A percentile compares a stretch with the other conserved stretches of the same genome.
These are phyloP conservation scores for Nemania sp. DNA, from an alignment of 2,329 filamentous ascomycete genomes.

Conservation along the genomic window DNA sequence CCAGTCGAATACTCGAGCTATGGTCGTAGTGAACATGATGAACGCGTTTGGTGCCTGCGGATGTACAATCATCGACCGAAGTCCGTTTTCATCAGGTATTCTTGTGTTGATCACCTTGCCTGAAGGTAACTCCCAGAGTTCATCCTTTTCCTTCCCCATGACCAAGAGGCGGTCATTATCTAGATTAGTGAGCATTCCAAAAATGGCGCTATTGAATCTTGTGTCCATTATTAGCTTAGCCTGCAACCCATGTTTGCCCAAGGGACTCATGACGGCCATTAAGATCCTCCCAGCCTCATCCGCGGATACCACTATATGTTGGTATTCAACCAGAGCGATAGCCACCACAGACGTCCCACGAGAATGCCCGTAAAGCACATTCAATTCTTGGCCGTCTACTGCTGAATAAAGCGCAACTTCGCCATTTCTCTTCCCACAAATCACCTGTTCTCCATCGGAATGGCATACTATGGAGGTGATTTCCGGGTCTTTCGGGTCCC, in stretches of 20 bases:
- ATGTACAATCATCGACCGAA: conserved; percentile 29
- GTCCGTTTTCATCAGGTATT: conserved; percentile 22
- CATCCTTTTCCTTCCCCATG: conserved; percentile 34
- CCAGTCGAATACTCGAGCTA: conserved; percentile 32
- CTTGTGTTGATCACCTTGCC: conserved; percentile 34
- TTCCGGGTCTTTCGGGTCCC: conserved; percentile 34
- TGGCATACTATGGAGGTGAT: conserved; percentile 42
- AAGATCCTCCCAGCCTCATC: conserved; percentile 47
- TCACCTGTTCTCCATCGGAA: conserved; percentile 37
- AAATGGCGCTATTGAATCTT: conserved; percentile 35
- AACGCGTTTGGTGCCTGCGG: conserved; percentile 26
- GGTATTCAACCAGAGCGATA: conserved; percentile 40
- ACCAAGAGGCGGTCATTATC: conserved; percentile 43
- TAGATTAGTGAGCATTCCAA: conserved; percentile 36
- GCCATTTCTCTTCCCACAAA: conserved; percentile 48
- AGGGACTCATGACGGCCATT: conserved; percentile 35
- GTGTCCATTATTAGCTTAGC: conserved; percentile 35
- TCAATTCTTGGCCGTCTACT: conserved; percentile 33
- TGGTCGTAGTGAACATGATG: conserved; percentile 28
- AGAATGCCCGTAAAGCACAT: conserved; percentile 45
- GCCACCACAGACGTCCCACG: conserved; percentile 37
- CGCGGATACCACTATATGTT: conserved; percentile 45
- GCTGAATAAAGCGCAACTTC: conserved; percentile 44
- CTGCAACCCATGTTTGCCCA: conserved; percentile 5
- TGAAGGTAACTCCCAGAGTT: conserved; percentile 45